Evolutionary conservation across 768 basidiomycete genomes (phyloP), one percentile per base, ranked within the genome.

Genomic region (Tulasnella sp.): DNA sequence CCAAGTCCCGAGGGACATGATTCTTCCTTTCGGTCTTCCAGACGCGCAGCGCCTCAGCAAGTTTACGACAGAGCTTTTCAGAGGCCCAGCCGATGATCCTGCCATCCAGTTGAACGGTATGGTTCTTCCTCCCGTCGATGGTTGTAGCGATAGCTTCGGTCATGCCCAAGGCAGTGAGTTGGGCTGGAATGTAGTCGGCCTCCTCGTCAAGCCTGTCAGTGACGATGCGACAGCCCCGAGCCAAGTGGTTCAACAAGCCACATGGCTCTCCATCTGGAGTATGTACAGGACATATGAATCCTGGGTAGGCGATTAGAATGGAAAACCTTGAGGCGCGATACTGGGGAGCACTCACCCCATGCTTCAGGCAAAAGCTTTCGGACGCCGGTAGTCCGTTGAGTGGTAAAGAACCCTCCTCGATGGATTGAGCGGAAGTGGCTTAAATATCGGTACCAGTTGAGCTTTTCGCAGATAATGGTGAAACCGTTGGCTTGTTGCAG

Each of bases 261-360:
- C 98, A 99, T 13, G 98, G 98, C 16, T 96, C 89, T 81, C 98
- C 98, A 87, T 99, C 98, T 26, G 98, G 98, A 0, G 98, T 99
- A 83, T 99, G 98, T 23, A 99, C 98, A 29, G 98, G 98, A 82
- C 98, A 99, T 11, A 99, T 85, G 87, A 99, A 99, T 73, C 96
- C 95, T 96, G 78, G 29, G 48, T 1, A 32, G 39, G 5, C 23
- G 29, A 29, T 16, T 15, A 39, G 35, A 18, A n/a, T 46, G 44
- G 29, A 18, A n/a, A 15, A 32, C 4, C 35, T 72, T 10, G 0
- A 7, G 1, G 13, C 55, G 32, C 18, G 6, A 44, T 55, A 32
- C 77, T 75, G 70, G 37, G 39, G 42, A 35, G 35, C 5, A 20
- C 87, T 80, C 83, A 95, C 95, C 98, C 98, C 98, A 99, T 44